These are phyloP conservation scores for Pleurostoma richardsiae DNA, from an alignment of 2,329 filamentous ascomycete species.

Conservation along the genomic window DNA sequence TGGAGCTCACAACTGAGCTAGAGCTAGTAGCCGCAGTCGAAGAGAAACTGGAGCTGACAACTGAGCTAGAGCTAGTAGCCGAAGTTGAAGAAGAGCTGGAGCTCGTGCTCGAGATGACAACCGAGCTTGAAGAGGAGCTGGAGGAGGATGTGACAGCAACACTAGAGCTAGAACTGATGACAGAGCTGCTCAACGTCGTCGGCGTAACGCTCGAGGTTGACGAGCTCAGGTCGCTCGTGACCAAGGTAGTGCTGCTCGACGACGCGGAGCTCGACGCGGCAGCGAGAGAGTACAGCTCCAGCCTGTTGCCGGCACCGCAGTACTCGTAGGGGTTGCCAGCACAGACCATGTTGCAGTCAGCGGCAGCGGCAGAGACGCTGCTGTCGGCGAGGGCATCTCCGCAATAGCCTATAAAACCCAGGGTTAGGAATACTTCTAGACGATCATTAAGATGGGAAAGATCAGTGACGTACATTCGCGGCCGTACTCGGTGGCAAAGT, in stretches of 20 bases:
- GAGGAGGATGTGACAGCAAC: no score
- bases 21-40: conserved; percentile 8
- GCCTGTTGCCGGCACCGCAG: conserved; percentile 29
- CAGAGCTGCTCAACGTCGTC: not conserved
- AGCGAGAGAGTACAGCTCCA: conserved; percentile 27
- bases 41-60: conserved; percentile 3
- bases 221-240: not conserved
- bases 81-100: not conserved
- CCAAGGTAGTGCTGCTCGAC: not conserved
- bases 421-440: conserved; percentile 5
- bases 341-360: conserved; percentile 32
- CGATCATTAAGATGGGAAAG: not conserved
- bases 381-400: conserved; percentile 26
- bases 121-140: not conserved
- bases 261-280: conserved; percentile 7
- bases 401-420: conserved; percentile 24
- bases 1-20: conserved; percentile 1
- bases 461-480: conserved; percentile 23
- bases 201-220: conserved; percentile 1
- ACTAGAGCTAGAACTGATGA: no score
- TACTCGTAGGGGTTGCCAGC: conserved; percentile 28
- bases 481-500: conserved; percentile 31
- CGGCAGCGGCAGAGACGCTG: conserved; percentile 22
- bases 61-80: conserved; percentile 1
- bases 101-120: conserved; percentile 4